Percentiles rank a stretch among this genome's conserved stretches.
These are phyloP conservation scores for Didymosphaeria variabile DNA, from an alignment of 2,329 filamentous ascomycete genomes.

Conservation along the genomic window DNA sequence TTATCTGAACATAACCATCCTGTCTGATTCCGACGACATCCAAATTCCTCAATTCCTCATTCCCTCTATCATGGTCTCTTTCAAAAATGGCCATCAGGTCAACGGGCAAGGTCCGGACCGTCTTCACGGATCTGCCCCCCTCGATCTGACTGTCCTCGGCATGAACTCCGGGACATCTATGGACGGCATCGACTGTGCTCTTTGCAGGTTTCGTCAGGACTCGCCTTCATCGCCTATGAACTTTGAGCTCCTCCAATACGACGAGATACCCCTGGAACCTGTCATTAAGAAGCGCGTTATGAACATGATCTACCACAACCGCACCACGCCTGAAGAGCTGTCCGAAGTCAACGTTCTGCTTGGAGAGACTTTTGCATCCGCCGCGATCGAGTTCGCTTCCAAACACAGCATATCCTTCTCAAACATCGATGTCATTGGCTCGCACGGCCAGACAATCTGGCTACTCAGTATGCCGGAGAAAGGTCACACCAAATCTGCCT, in stretches of 20 bases:
- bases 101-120: background rate
- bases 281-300: slow-evolving; percentile 67
- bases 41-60: background rate
- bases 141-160: slow-evolving; percentile 64
- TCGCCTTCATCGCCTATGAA: slow-evolving; percentile 63
- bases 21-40: background rate
- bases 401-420: slow-evolving; percentile 54
- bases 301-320: slow-evolving; percentile 66
- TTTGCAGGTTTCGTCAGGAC: slow-evolving; percentile 64
- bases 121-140: slow-evolving; percentile 29
- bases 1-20: background rate
- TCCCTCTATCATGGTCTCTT: background rate
- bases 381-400: slow-evolving; percentile 60
- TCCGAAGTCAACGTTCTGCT: slow-evolving; percentile 67
- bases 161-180: slow-evolving; percentile 65
- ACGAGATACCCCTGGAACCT: slow-evolving; percentile 63
- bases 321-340: slow-evolving; percentile 64
- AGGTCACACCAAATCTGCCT: slow-evolving; percentile 54
- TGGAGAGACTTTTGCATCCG: slow-evolving; percentile 65
- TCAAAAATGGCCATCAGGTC: background rate
- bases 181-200: slow-evolving; percentile 67
- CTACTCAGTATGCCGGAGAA: slow-evolving; percentile 26
- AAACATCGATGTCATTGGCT: slow-evolving; percentile 63
- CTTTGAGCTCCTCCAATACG: slow-evolving; percentile 66
- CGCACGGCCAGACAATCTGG: slow-evolving; percentile 70